These are phyloP conservation scores for Diaporthe sp. DNA, from an alignment of 2,329 filamentous ascomycete species.

Conservation along the genomic window DNA sequence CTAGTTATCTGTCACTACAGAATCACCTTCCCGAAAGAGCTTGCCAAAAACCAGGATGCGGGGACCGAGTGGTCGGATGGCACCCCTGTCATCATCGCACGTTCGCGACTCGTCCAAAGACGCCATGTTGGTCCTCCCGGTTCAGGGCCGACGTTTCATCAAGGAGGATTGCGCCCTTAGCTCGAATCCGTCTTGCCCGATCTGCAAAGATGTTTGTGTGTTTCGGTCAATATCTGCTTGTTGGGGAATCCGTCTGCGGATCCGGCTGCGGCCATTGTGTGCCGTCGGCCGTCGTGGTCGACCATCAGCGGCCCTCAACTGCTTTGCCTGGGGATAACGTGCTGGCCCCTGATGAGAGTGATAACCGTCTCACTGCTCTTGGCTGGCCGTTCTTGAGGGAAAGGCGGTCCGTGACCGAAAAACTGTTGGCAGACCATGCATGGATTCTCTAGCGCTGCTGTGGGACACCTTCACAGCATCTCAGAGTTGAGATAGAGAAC, in stretches of 20 bases:
- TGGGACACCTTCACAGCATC: background rate
- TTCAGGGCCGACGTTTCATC: slow-evolving; percentile 26
- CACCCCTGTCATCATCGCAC: background rate
- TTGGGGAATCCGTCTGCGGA: background rate
- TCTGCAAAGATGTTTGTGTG: background rate
- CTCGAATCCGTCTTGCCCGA: background rate
- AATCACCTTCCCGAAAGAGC: background rate
- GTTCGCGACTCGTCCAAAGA: slow-evolving; percentile 8
- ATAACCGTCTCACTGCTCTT: background rate
- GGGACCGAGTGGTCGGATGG: background rate
- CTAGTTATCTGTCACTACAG: background rate
- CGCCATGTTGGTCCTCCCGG: slow-evolving; percentile 6
- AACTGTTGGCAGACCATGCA: background rate
- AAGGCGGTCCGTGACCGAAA: background rate
- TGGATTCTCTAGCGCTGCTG: background rate
- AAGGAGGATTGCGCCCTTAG: slow-evolving; percentile 14
- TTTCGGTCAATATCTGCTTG: background rate
- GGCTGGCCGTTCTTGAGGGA: background rate
- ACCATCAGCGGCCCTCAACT: background rate
- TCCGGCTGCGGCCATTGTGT: background rate
- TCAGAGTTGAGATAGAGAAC: background rate
- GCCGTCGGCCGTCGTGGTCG: background rate
- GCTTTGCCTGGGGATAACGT: background rate
- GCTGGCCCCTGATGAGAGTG: slow-evolving; percentile 1
- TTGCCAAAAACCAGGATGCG: background rate